These are phyloP conservation scores for Cystofilobasidium capitatum DNA, from an alignment of 768 basidiomycete genomes.

Conservation along the genomic window DNA sequence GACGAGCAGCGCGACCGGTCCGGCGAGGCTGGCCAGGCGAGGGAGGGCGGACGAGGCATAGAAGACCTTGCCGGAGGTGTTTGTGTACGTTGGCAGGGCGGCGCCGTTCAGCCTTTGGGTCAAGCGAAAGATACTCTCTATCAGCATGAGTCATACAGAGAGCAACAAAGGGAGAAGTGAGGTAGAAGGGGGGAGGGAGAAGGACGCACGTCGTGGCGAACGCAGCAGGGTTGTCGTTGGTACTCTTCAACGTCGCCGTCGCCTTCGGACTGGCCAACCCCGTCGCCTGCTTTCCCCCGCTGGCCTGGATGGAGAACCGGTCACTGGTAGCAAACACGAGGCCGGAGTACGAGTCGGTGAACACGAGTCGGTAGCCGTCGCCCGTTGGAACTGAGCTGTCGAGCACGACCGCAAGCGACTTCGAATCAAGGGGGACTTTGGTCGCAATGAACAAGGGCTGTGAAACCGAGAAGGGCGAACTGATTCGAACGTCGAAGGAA, in stretches of 20 bases:
- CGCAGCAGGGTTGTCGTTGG: background rate
- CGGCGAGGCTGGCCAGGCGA: too few species aligned
- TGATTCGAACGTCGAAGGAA: background rate
- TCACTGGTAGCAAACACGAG: background rate
- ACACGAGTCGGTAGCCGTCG: background rate
- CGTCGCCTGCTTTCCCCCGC: background rate
- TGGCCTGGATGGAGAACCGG: background rate
- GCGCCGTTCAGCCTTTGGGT: too few species aligned
- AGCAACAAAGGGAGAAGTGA: too few species aligned
- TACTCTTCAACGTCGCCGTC: background rate
- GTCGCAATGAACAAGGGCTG: conserved; percentile 3
- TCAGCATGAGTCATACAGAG: too few species aligned
- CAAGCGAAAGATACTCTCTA: too few species aligned
- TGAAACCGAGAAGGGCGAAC: background rate
- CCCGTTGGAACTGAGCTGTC: conserved; percentile 8
- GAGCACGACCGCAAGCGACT: background rate
- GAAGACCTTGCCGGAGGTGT: too few species aligned
- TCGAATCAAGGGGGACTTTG: background rate
- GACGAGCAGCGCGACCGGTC: too few species aligned
- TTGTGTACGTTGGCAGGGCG: too few species aligned
- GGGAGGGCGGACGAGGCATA: too few species aligned
- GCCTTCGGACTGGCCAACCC: background rate
- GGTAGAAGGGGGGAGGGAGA: too few species aligned
- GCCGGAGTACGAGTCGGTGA: conserved; percentile 13
- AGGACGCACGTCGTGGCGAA: background rate